Base-by-base conservation (phyloP, 2,329 filamentous ascomycete genomes). In the Aspergillus proliferans region DNA sequence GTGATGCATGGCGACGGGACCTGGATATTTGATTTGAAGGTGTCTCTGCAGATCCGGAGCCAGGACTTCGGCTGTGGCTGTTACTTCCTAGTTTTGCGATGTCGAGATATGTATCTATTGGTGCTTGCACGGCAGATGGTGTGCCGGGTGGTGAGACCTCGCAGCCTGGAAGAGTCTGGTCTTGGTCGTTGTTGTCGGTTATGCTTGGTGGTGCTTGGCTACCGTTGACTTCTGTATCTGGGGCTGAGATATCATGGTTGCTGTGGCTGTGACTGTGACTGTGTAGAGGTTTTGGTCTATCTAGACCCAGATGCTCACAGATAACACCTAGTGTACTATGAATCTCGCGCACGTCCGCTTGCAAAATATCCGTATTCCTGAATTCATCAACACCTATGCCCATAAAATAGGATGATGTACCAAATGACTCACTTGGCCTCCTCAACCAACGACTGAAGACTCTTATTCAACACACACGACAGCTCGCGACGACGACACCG, bases 391-490 rank as follows among this genome's bases (percentile, higher is more conserved):
- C 6, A 43, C 10, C 34, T 6, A 8, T 9, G 8, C 34, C n/a
- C 10, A 15, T n/a, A 33, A 12, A 15, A 3, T 6, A 14, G 24
- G 14, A 4, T 44, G 3, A 14, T 15, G 15, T n/a, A 26, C 8
- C 8, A 26, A 6, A 18, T n/a, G 41, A 52, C 53, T 43, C 47
- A 69, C 52, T 73, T 71, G 4, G 62, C 63, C 41, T 76, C 72
- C 47, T 74, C 69, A 22, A 76, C 70, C 53, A 76, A 55, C 2
- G 72, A 73, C 51, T 69, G 67, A 43, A 70, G 59, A 45, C 72
- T 75, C 46, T 74, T 75, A 54, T 76, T 76, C 34, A 76, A 58
- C 5, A 75, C 69, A 52, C 75, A 76, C 8, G 71, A 72, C 14
- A 76, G 50, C 9, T 68, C 69, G 28, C 73, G 65, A 46, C 74